Evolutionary conservation across 371 early-diverging fungal genomes (phyloP), one percentile per base, ranked within the genome.

Genomic region (Apophysomyces sp.): DNA sequence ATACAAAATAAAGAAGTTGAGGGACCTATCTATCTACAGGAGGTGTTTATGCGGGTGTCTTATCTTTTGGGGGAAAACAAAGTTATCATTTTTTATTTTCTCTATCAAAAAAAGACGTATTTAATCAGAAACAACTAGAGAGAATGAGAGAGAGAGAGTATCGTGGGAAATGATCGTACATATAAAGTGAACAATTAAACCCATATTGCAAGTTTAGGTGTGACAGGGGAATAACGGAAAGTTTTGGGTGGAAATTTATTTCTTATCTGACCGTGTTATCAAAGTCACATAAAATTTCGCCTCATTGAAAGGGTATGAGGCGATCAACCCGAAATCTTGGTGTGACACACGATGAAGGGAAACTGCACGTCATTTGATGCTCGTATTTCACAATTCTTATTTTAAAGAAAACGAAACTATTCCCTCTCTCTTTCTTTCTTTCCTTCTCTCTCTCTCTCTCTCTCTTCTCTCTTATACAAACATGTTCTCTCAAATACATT

Each of bases 341-440:
- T 66, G 66, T 72, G 36, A 66, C 69, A 61, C 73, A 72, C 68
- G 69, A 58, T 69, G 73, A 68, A 69, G 69, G 69, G 72, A 64
- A 62, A 61, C 61, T 60, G 67, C 56, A 68, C 73, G 69, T 72
- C 73, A 72, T 72, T 72, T 72, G 73, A 72, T 72, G 66, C 64
- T 66, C 53, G 24, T 58, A 65, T 68, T 68, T 63, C 66, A 65
- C 63, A 66, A 72, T 58, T 52, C n/a, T 39, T 61, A 37, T 31
- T n/a, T n/a, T 32, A 18, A 57, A 60, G n/a, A n/a, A n/a, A n/a
- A n/a, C n/a, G n/a, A 58, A 57, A 24, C n/a, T 32, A 34, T 34
- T 32, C 55, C 26, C 3, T 57, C 34, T 44, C 53, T 27, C 40
- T 61, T 27, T 61, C 24, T 51, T 53, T 30, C 57, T 58, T 37